These are phyloP conservation scores for Mucor saturninus DNA, from an alignment of 371 early-diverging fungal species.

Conservation along the genomic window DNA sequence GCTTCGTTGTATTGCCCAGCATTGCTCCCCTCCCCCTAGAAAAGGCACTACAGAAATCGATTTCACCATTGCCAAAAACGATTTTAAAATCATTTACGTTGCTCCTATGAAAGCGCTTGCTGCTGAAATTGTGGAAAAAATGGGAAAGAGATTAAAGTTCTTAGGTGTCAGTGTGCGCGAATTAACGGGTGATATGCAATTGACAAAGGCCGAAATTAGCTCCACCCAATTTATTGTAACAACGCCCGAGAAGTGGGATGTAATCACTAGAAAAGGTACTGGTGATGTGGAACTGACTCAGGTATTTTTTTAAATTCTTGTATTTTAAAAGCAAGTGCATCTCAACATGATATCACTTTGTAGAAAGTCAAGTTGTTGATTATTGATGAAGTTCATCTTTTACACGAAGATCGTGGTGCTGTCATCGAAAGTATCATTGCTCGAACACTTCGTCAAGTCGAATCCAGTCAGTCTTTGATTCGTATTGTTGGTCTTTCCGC, in stretches of 20 bases:
- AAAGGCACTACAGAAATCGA: constrained; percentile 47
- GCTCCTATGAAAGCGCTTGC: constrained; percentile 99
- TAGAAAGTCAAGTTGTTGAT: constrained; percentile 88
- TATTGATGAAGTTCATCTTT: constrained; percentile 99
- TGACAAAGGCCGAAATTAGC: constrained; percentile 90
- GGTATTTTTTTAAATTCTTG: constrained; percentile 34
- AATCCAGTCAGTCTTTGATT: constrained; percentile 91
- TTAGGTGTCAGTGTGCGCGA: constrained; percentile 89
- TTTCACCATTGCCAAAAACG: constrained; percentile 68
- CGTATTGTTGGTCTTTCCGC: constrained; percentile 99
- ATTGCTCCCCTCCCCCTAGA: constrained; percentile 60
- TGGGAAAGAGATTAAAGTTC: constrained; percentile 83
- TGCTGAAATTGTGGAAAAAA: constrained; percentile 95
- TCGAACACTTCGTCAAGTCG: constrained; percentile 91
- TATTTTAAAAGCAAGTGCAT: no score
- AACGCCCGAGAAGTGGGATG: constrained; percentile 99
- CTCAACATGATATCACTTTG: not conserved
- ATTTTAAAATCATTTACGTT: constrained; percentile 98
- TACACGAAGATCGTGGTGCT: constrained; percentile 98
- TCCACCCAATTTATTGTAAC: constrained; percentile 98
- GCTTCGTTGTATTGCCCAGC: constrained; percentile 75
- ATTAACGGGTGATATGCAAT: constrained; percentile 97
- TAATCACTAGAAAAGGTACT: constrained; percentile 94
- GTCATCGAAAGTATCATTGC: constrained; percentile 98
- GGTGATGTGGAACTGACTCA: constrained; percentile 92